Percentiles rank a stretch among this genome's conserved stretches.
Evolutionary conservation across 345 rosid species (phyloP).

Genomic region (Rhodamnia argentea): DNA sequence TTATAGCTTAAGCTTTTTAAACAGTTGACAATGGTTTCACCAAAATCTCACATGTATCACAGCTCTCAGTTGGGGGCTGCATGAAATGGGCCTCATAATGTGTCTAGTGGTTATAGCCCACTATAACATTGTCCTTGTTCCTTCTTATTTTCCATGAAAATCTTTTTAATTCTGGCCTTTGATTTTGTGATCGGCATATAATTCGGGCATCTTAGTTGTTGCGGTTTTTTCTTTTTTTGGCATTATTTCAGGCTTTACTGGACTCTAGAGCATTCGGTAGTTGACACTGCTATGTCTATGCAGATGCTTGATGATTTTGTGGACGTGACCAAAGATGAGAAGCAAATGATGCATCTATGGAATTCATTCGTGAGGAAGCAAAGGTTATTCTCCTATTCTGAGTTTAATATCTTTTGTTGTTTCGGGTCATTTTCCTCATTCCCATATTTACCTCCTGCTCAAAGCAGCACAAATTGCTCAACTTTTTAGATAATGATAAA

Average conservation of each 20-base stretch:
- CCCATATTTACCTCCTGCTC: background rate
- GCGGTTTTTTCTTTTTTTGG: background rate
- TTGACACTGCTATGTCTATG: conserved; percentile 1
- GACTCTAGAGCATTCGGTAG: background rate
- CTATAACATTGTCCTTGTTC: background rate
- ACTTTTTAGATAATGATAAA: background rate
- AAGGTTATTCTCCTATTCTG: conserved; percentile 33
- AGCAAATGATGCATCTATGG: conserved; percentile 98
- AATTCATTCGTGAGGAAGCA: conserved; percentile 96
- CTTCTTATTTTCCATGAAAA: background rate
- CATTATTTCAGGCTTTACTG: background rate
- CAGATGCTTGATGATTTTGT: conserved; percentile 99
- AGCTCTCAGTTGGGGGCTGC: background rate
- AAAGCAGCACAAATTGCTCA: background rate
- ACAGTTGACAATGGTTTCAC: no score
- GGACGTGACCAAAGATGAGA: conserved; percentile 95
- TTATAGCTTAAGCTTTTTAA: no score
- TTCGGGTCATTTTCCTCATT: background rate
- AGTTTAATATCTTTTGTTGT: background rate
- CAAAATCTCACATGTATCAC: background rate
- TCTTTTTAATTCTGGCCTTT: background rate
- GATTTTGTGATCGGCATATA: background rate
- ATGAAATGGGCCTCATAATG: background rate
- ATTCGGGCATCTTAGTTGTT: background rate
- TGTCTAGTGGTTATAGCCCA: background rate